Percentiles rank a stretch among this genome's conserved stretches.
Evolutionary conservation across 306 rosid genomes (phyloP).

Genomic region (Rubus parviflorus): DNA sequence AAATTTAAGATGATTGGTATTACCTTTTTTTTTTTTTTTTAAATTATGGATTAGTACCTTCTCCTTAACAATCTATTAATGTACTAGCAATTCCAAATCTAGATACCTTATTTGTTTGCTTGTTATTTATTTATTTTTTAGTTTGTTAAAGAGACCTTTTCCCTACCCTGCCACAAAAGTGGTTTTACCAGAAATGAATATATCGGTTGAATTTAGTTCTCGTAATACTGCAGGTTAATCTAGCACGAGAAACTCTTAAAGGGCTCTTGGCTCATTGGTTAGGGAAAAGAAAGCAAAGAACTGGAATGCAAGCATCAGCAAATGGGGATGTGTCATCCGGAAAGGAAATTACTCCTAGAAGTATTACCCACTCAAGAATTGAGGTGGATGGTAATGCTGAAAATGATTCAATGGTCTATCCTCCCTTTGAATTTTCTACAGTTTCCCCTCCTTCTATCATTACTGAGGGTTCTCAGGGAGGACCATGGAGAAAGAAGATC

Average conservation of each 20-base stretch:
- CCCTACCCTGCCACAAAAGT: neutral
- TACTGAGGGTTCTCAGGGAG: slow-evolving; percentile 94
- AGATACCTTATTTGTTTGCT: no score
- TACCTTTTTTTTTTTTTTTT: neutral
- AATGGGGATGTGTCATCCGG: slow-evolving; percentile 81
- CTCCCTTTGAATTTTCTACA: slow-evolving; percentile 90
- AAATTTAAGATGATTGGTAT: neutral
- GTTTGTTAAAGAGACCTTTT: neutral
- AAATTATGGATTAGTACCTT: neutral
- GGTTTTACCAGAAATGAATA: neutral
- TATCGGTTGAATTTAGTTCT: neutral
- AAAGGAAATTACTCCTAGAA: slow-evolving; percentile 73
- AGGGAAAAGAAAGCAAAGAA: slow-evolving; percentile 71
- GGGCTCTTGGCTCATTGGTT: slow-evolving; percentile 95
- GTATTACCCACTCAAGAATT: slow-evolving; percentile 71
- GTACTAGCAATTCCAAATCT: neutral
- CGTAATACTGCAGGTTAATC: slow-evolving; percentile 69
- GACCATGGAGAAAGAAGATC: slow-evolving; percentile 93
- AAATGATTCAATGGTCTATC: slow-evolving; percentile 82
- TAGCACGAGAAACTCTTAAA: slow-evolving; percentile 94
- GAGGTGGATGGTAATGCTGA: slow-evolving; percentile 77
- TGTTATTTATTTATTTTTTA: neutral
- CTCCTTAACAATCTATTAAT: neutral
- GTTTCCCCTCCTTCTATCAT: slow-evolving; percentile 85
- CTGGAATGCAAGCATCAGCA: slow-evolving; percentile 62